Evolutionary conservation across 2,329 filamentous ascomycete species (phyloP), one percentile per base, ranked within the genome.

Genomic region (Bretziella fagacearum): DNA sequence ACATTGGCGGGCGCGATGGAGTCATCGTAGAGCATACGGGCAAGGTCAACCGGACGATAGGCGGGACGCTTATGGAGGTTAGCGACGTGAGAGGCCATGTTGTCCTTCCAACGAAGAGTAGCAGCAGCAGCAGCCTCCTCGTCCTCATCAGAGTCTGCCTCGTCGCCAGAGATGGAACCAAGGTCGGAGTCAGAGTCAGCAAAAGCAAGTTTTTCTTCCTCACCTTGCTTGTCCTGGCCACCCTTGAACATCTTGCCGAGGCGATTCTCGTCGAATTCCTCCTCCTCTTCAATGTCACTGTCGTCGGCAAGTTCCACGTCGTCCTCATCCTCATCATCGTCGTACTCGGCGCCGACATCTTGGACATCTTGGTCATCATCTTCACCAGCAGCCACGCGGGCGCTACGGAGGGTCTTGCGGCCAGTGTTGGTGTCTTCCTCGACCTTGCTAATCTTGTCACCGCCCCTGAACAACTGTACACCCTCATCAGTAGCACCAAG

Each of bases 181-280:
- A 98, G 70, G 59, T 98, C 93, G 0, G 91, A 98, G 61, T 98
- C 93, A 57, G 85, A 94, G 57, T 98, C 91, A 11, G 91, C 91
- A 65, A 95, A 98, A 1, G 79, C 84, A 49, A 96, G 56, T 47
- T 94, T 84, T 25, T 77, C 83, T 20, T 77, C 74, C 8, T 67
- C 67, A 15, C 17, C 22, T 1, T 39, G 6, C 18, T 59, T 69
- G 30, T 72, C 66, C 45, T 67, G 66, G 27, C 74, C 70, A 48
- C 69, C 69, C 45, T 67, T 66, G 59, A 79, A 80, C 57, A 78
- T 66, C 52, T 69, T 77, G 53, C 76, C 76, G 6, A 79, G 60
- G 53, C 71, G 77, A 39, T 66, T 63, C 51, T 78, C 73, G 39
- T 69, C 67, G 47, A 79, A 76, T 50, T 78, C 74, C 1, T 62